Conservation (phyloP, 116 monocot species). For the Phalaenopsis hybrid region DNA sequence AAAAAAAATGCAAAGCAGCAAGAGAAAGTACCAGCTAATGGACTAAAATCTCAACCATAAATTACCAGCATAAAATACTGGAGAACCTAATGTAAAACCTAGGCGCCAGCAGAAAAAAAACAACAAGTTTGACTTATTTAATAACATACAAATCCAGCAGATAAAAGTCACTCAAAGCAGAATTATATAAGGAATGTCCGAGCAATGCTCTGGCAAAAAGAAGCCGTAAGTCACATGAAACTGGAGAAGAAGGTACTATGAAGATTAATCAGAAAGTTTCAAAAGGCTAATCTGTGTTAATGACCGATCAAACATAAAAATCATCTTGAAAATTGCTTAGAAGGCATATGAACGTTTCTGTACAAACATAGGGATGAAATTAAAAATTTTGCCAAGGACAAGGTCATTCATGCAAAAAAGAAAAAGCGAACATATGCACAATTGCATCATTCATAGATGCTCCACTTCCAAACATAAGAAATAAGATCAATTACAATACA, state of each 20-base stretch:
- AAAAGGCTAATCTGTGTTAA: not conserved
- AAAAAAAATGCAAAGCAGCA: too few relatives aligned
- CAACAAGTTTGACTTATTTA: not conserved
- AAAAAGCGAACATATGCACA: not conserved
- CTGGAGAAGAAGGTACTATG: not conserved
- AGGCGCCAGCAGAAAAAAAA: not conserved
- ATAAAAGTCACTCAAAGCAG: not conserved
- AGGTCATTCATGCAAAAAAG: not conserved
- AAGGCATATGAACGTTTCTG: not conserved
- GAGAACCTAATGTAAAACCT: not conserved
- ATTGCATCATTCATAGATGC: not conserved
- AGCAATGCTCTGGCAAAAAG: not conserved
- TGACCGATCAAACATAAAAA: not conserved
- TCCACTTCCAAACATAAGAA: not conserved
- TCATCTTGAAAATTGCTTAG: not conserved
- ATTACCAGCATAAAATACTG: not conserved
- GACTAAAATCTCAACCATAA: not conserved
- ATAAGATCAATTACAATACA: not conserved
- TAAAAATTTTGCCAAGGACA: not conserved
- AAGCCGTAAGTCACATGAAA: not conserved
- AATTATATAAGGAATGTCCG: not conserved
- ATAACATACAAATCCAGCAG: not conserved
- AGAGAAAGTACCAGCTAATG: too few relatives aligned
- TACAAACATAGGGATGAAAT: not conserved
- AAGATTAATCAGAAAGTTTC: not conserved